Base-by-base conservation (phyloP, 352 stramenopile species). In the Pythium rishiriense region DNA sequence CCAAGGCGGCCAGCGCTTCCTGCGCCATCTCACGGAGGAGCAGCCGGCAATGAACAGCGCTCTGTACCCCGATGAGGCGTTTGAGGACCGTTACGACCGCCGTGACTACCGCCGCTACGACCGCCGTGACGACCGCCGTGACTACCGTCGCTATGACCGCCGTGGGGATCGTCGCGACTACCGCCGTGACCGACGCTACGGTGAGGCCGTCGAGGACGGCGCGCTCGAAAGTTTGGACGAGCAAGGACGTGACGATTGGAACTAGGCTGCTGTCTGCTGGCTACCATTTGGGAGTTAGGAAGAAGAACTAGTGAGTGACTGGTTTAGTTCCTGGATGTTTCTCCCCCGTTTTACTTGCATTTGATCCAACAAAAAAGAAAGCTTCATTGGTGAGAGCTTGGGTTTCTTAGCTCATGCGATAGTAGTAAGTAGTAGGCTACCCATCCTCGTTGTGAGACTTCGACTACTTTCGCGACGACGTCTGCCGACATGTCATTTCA, bases 1-100 rank as follows among this genome's bases (percentile, higher is more conserved):
- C 11, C 12, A 19, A 24, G 48, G 48, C 25, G 24, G 43, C n/a
- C 10, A 58, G 29, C 29, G 50, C 37, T 45, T 46, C 24, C 1
- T 56, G 51, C 51, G 51, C 25, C 51, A 33, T 22, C 51, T 48
- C 22, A 17, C 41, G 15, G 52, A 59, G 24, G 49, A 25, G 0
- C 26, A 28, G 28, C 22, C 28, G 31, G 11, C 49, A 1, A 10
- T 5, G 19, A 28, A n/a, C 12, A 51, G n/a, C 22, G 45, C 45
- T 26, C 21, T 29, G 22, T 51, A 39, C 17, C 21, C 35, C 2
- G 22, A 33, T 17, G n/a, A 8, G 4, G 21, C 22, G 1, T 3
- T 51, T 15, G 49, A 56, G n/a, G 22, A 50, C 25, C 43, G 43
- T 8, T 50, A 47, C 12, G 17, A 47, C 41, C 41, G 41, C 17